Conservation (phyloP, 768 basidiomycete genomes). For the Udeniomyces megalosporus region DNA sequence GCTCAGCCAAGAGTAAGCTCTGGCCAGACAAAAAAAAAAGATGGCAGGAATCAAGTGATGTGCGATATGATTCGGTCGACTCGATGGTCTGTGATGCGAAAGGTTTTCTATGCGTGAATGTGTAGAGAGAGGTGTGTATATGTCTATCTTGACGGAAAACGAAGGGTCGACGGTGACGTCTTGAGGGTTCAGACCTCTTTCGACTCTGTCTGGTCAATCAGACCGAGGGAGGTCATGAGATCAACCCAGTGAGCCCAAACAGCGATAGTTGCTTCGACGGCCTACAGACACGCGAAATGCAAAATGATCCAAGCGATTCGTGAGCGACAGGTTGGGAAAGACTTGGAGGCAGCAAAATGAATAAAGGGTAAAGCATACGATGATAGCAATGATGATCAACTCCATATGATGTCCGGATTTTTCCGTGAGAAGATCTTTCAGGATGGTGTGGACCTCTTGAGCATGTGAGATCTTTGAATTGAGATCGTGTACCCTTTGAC, state of each 20-base stretch:
- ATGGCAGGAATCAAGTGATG: no score
- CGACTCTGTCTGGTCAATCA: not conserved
- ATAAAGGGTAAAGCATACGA: not conserved
- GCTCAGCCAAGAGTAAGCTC: no score
- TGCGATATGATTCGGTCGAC: no score
- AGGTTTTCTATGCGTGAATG: no score
- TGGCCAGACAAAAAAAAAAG: no score
- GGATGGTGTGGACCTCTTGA: slow-evolving; percentile 2
- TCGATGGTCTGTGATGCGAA: no score
- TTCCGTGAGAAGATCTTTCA: slow-evolving; percentile 5
- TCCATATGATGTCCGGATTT: not conserved
- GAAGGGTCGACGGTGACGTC: no score
- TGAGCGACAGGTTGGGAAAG: not conserved
- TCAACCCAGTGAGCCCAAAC: not conserved
- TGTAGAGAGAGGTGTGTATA: no score
- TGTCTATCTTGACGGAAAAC: no score
- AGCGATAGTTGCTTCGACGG: not conserved
- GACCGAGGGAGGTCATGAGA: not conserved
- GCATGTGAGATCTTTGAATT: slow-evolving; percentile 5
- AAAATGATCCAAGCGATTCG: not conserved
- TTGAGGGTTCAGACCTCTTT: not conserved
- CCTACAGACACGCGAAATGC: not conserved
- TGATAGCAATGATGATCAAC: slow-evolving; percentile 5
- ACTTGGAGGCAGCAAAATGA: not conserved
- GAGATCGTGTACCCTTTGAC: not conserved